Percentiles rank a stretch among this genome's conserved stretches.
Evolutionary conservation across 2,329 filamentous ascomycete genomes (phyloP).

Genomic region (Xylariaceae sp.): DNA sequence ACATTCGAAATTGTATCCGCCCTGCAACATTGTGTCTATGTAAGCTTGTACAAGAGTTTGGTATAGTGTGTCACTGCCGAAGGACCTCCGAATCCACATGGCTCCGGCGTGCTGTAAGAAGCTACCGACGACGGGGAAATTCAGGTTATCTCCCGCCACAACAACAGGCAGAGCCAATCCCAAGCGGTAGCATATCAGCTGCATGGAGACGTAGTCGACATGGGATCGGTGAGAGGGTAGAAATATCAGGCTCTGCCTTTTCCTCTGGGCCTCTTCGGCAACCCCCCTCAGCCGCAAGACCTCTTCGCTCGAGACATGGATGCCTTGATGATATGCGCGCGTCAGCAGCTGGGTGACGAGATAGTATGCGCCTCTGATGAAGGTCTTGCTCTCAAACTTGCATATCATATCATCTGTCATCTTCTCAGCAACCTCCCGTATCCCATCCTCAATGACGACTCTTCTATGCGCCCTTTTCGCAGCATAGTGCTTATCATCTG

Average conservation of each 20-base stretch:
- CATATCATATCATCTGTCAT: constrained; percentile 97
- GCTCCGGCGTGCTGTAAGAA: constrained; percentile 96
- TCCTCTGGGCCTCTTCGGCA: constrained; percentile 74
- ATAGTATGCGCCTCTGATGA: constrained; percentile 92
- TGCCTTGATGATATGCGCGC: constrained; percentile 91
- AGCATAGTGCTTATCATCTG: constrained; percentile 51
- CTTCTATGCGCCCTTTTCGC: constrained; percentile 52
- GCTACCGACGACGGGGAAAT: constrained; percentile 82
- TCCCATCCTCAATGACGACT: constrained; percentile 64
- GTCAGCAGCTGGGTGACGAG: constrained; percentile 82
- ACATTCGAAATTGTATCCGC: constrained; percentile 93
- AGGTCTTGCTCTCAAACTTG: constrained; percentile 94
- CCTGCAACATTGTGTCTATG: constrained; percentile 84
- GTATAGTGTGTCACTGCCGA: constrained; percentile 89
- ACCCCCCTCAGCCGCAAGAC: constrained; percentile 78
- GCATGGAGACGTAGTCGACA: constrained; percentile 91
- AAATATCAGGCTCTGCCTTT: constrained; percentile 95
- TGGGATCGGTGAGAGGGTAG: constrained; percentile 92
- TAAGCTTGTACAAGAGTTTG: constrained; percentile 92
- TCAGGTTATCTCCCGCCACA: constrained; percentile 92
- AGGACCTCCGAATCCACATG: constrained; percentile 92
- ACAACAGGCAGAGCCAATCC: constrained; percentile 86
- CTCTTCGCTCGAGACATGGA: constrained; percentile 94
- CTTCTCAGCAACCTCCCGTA: constrained; percentile 78
- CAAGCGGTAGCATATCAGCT: constrained; percentile 91